Base-by-base conservation (phyloP, 2,329 filamentous ascomycete genomes). In the Botrytis byssoidea region DNA sequence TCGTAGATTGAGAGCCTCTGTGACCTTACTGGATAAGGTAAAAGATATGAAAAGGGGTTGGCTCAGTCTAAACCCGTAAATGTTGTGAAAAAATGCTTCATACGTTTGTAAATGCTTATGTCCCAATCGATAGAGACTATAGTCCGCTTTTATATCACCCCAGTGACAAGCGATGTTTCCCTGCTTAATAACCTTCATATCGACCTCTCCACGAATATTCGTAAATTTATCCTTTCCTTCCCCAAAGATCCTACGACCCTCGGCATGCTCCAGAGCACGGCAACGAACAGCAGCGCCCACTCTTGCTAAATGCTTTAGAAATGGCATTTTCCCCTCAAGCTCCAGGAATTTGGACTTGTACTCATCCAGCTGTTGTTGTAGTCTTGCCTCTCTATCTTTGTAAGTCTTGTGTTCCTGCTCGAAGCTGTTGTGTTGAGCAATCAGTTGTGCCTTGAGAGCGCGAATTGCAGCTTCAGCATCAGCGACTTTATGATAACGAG, bases 11-110 rank as follows among this genome's bases (percentile, higher is more conserved):
- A 37, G 3, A 20, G 32, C 12, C 32, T 40, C 64, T 37, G 6
- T 67, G 9, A 12, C 1, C 44, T 66, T 25, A 7, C 10, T 48
- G 12, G 42, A 66, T 40, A 9, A 40, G n/a, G 9, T 18, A 14
- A 42, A 10, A 29, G 4, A 18, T n/a, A 0, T 63, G 4, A 4
- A 2, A 5, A 1, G 0, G 12, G 3, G 2, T 3, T 8, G 0
- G n/a, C 14, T 40, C 4, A 5, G 60, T 10, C 2, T 20, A 16
- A 64, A 1, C n/a, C 5, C 7, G 40, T 64, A 44, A 40, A 64
- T 5, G 12, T n/a, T 42, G 1, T 6, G 12, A 29, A 44, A 42
- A 0, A 20, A 42, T 64, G 4, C 14, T 25, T 29, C 37, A 9
- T 44, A 4, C 37, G 14, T 20, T 44, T 42, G 1, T 42, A 29